Conservation (phyloP, 371 early-diverging fungal genomes). For the Dichotomocladium elegans region DNA sequence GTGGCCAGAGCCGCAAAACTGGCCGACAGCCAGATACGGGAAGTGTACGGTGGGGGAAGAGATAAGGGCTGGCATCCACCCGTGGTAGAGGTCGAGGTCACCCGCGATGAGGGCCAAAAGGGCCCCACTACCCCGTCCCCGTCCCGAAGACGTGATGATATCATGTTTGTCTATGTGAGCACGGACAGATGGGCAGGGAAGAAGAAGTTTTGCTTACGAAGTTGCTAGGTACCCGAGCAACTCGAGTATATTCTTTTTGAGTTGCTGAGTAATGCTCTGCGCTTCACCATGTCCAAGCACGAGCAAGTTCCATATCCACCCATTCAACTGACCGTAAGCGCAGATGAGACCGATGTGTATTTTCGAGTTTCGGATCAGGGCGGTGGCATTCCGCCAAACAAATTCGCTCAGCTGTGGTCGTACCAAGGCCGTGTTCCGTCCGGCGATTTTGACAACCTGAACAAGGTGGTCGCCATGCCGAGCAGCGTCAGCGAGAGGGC, state of each 20-base stretch:
- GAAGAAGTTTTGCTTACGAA: too few species aligned
- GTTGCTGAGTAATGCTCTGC: constrained; percentile 85
- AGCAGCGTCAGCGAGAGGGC: constrained; percentile 26
- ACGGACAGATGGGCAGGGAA: background rate
- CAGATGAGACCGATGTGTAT: constrained; percentile 69
- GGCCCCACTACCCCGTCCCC: too few species aligned
- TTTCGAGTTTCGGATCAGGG: constrained; percentile 92
- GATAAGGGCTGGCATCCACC: background rate
- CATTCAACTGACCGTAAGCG: constrained; percentile 81
- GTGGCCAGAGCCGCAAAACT: constrained; percentile 34
- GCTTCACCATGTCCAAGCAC: constrained; percentile 46
- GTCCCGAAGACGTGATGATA: constrained; percentile 25
- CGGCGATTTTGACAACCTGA: constrained; percentile 33
- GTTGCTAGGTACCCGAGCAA: constrained; percentile 73
- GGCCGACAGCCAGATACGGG: constrained; percentile 9
- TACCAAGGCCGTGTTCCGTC: constrained; percentile 46
- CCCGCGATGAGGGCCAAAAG: too few species aligned
- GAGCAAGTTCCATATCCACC: constrained; percentile 45
- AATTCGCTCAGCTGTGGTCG: constrained; percentile 77
- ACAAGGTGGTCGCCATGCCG: constrained; percentile 33
- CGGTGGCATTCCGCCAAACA: constrained; percentile 74
- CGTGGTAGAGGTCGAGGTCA: too few species aligned
- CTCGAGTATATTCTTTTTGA: constrained; percentile 94
- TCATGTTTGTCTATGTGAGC: constrained; percentile 47
- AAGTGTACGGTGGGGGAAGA: constrained; percentile 1